Evolutionary conservation across 73 alveolate species (phyloP), one percentile per base, ranked within the genome.

Genomic region (Tetrahymena borealis): DNA sequence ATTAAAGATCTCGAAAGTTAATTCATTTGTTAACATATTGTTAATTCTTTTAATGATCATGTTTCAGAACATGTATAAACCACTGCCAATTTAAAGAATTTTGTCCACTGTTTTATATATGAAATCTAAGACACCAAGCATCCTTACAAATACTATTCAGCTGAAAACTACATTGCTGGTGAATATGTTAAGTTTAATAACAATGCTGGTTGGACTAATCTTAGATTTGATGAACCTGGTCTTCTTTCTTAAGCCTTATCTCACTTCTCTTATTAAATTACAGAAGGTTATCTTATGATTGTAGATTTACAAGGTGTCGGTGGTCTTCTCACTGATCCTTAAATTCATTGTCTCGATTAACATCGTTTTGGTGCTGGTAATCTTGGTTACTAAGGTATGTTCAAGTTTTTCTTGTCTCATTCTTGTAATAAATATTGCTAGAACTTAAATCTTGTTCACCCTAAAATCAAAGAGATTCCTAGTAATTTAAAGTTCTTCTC

Each of bases 401-500:
- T 94, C 24, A 92, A 91, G 79, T 96, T 95, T 93, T 96, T 96
- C 93, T 91, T 94, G 32, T 79, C 94, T 24, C 98, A 96, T 92
- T 92, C 90, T 15, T 96, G 98, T 79, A 96, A 93, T 91, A 93
- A 94, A 79, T 90, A 94, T 38, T 96, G 98, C 43, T 78, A 96
- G 91, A 18, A 91, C 79, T 94, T 96, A 41, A 91, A 91, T 12
- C 94, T 96, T 40, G 91, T 95, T 13, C 94, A 94, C 85, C 98
- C 97, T 24, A 78, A 40, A 4, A 60, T 91, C 33, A 39, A 39
- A 40, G 91, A 92, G 24, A 91, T 40, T 91, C 85, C 85, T 60
- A 20, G 3, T 5, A 60, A 60, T n/a, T 18, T 60, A 6, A 18
- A 20, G 5, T 60, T 60, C 32, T 60, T 60, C 38, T 0, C n/a